Conservation (phyloP, 139 green algal species). For the Chlamydomonas schloesseri region DNA sequence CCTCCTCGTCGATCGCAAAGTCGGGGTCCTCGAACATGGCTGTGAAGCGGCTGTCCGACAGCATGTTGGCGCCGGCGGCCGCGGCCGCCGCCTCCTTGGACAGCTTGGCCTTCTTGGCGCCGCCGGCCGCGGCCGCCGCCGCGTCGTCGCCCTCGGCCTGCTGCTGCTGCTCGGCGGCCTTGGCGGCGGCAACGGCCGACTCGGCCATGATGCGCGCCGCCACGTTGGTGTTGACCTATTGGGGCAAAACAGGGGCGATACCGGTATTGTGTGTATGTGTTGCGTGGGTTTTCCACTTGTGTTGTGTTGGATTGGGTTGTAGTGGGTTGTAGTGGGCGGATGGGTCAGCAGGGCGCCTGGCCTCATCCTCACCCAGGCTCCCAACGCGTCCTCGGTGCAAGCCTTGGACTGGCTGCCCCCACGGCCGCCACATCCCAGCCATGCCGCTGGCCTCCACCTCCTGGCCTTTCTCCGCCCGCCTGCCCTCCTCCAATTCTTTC, state of each 20-base stretch:
- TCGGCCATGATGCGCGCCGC: conserved; percentile 78
- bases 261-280: too few species aligned
- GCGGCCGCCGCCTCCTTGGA: conserved; percentile 17
- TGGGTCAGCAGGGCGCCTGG: too few species aligned
- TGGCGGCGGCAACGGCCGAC: conserved; percentile 16
- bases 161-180: background rate
- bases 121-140: conserved; percentile 33
- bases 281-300: too few species aligned
- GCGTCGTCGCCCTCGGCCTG: conserved; percentile 17
- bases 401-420: too few species aligned
- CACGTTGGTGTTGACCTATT: conserved; percentile 81
- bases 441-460: too few species aligned
- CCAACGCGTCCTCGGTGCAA: too few species aligned
- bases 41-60: conserved; percentile 79
- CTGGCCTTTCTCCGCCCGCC: too few species aligned
- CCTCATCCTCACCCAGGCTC: too few species aligned
- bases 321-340: background rate
- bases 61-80: conserved; percentile 43
- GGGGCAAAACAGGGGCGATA: too few species aligned
- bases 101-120: conserved; percentile 35
- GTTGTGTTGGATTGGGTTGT: too few species aligned
- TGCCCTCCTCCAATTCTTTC: too few species aligned
- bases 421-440: too few species aligned
- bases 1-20: conserved; percentile 88
- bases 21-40: conserved; percentile 89